These are phyloP conservation scores for Nitzschia sp. DNA, from an alignment of 108 stramenopile genomes.

Conservation along the genomic window DNA sequence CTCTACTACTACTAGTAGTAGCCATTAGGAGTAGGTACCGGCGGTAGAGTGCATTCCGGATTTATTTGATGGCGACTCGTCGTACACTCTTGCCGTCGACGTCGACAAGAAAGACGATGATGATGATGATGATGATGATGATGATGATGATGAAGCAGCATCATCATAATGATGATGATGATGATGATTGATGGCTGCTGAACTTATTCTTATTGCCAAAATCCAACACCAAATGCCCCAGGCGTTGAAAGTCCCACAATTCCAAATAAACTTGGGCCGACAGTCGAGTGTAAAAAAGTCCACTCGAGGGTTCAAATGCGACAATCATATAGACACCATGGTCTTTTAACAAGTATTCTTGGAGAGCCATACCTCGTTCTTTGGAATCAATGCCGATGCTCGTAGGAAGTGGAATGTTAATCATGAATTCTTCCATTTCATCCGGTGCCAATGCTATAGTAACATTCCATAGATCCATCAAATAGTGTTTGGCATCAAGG, in stretches of 20 bases:
- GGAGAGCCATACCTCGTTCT: neutral
- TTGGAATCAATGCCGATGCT: neutral
- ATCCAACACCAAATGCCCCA: slow-evolving; percentile 26
- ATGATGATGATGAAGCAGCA: too few species aligned
- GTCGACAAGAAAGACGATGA: too few species aligned
- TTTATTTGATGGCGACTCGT: too few species aligned
- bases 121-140: too few species aligned
- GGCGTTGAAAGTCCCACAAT: slow-evolving; percentile 15
- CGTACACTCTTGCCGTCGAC: too few species aligned
- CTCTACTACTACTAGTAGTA: too few species aligned
- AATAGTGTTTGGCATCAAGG: slow-evolving; percentile 10
- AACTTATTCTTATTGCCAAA: slow-evolving; percentile 5
- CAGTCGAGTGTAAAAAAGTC: slow-evolving; percentile 9
- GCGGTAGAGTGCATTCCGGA: too few species aligned
- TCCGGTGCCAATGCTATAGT: slow-evolving; percentile 17
- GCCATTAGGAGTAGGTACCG: too few species aligned
- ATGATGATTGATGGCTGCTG: neutral
- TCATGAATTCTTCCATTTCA: slow-evolving; percentile 27
- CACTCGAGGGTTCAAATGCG: neutral
- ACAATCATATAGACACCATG: slow-evolving; percentile 27
- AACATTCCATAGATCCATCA: slow-evolving; percentile 14
- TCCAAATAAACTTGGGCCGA: slow-evolving; percentile 33
- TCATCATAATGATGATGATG: neutral
- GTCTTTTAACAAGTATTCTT: slow-evolving; percentile 11
- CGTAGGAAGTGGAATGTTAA: slow-evolving; percentile 20